These are phyloP conservation scores for Suillus occidentalis DNA, from an alignment of 768 basidiomycete genomes.

Conservation along the genomic window DNA sequence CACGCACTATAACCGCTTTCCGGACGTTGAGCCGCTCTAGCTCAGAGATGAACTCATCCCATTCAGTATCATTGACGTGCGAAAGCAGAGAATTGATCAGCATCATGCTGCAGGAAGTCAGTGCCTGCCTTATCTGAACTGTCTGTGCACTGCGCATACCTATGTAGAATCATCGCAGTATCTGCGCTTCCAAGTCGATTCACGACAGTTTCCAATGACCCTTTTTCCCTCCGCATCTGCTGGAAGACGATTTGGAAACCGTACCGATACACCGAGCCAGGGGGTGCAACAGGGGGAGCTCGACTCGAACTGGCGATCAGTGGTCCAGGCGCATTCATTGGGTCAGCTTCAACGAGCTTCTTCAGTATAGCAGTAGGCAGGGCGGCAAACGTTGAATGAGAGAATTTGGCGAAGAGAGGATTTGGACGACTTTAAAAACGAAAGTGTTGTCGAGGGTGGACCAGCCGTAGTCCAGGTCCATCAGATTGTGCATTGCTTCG, in stretches of 20 bases:
- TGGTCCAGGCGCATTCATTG: constrained; percentile 61
- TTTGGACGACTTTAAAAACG: constrained; percentile 75
- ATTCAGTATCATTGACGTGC: constrained; percentile 73
- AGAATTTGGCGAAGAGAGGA: constrained; percentile 71
- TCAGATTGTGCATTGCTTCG: constrained; percentile 81
- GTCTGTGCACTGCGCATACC: constrained; percentile 40
- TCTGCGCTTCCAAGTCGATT: constrained; percentile 77
- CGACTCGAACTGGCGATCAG: constrained; percentile 61
- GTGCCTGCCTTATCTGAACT: too few species aligned
- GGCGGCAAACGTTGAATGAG: constrained; percentile 91
- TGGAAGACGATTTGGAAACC: constrained; percentile 84
- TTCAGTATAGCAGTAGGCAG: constrained; percentile 89
- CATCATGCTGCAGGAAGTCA: constrained; percentile 62
- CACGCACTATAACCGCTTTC: constrained; percentile 77
- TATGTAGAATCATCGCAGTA: constrained; percentile 82
- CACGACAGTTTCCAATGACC: constrained; percentile 80
- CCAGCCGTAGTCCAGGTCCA: constrained; percentile 88
- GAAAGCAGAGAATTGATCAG: constrained; percentile 83
- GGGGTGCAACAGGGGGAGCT: constrained; percentile 48
- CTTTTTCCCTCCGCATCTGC: constrained; percentile 73
- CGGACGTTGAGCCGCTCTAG: constrained; percentile 76
- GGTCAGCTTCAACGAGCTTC: constrained; percentile 86
- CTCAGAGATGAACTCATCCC: constrained; percentile 77
- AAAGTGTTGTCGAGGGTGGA: constrained; percentile 67
- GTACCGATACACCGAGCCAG: constrained; percentile 76